Conservation (phyloP, 2,329 filamentous ascomycete species). For the Hypoxylon sp. region DNA sequence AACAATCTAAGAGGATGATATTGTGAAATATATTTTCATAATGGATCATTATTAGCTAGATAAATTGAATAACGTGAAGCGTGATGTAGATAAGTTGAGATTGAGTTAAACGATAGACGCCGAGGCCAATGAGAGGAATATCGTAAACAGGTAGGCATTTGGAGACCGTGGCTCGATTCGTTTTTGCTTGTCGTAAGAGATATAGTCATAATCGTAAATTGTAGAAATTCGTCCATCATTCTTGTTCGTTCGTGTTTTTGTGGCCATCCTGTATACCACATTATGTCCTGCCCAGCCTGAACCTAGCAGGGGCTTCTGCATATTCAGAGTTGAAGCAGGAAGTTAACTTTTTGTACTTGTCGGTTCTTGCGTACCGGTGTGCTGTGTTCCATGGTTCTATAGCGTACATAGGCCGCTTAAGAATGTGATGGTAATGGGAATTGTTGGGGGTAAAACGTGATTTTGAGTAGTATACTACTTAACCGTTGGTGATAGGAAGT, state of each 20-base stretch:
- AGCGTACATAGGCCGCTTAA: slow-evolving; percentile 32
- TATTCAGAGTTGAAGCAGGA: slow-evolving; percentile 23
- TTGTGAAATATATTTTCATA: slow-evolving; percentile 14
- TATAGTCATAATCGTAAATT: slow-evolving; percentile 38
- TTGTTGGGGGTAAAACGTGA: slow-evolving; percentile 36
- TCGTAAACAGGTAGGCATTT: not conserved
- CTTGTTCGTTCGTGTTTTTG: slow-evolving; percentile 28
- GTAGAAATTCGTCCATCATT: slow-evolving; percentile 40
- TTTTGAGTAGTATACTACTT: slow-evolving; percentile 27
- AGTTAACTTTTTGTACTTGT: slow-evolving; percentile 18
- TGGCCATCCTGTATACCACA: slow-evolving; percentile 30
- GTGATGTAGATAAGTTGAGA: slow-evolving; percentile 8
- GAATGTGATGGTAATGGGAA: slow-evolving; percentile 24
- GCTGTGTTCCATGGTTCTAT: slow-evolving; percentile 43
- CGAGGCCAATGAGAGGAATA: slow-evolving; percentile 19
- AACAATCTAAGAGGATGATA: not conserved
- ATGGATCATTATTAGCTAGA: slow-evolving; percentile 18
- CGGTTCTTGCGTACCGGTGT: slow-evolving; percentile 42
- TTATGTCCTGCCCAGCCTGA: slow-evolving; percentile 14
- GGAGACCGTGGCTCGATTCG: slow-evolving; percentile 14
- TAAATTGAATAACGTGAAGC: slow-evolving; percentile 6
- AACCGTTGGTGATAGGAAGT: slow-evolving; percentile 10
- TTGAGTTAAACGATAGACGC: slow-evolving; percentile 25
- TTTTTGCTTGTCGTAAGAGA: slow-evolving; percentile 18
- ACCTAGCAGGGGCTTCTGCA: slow-evolving; percentile 16